Conservation (phyloP, 129 eudicot species). For the Artemisia annua region DNA sequence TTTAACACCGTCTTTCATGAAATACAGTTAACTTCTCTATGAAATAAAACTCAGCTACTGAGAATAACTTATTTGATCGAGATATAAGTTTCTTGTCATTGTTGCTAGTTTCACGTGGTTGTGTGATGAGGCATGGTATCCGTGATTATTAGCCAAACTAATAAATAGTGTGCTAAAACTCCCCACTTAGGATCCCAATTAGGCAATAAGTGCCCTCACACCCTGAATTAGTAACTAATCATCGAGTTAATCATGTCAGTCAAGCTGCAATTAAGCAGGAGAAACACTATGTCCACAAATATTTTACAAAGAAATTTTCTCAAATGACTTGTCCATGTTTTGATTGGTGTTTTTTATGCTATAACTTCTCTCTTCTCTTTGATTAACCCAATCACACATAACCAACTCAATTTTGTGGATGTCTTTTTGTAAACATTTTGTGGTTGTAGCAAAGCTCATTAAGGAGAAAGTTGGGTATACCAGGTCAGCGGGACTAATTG, state of each 20-base stretch:
- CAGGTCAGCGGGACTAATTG: not conserved
- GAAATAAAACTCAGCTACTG: not conserved
- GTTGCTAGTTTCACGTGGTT: conserved; percentile 7
- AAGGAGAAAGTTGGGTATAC: conserved; percentile 8
- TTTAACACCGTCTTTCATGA: conserved; percentile 3
- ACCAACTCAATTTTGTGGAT: no score
- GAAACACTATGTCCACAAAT: no score
- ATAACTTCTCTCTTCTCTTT: no score
- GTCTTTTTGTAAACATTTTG: no score
- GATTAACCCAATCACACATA: no score
- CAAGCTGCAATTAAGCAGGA: conserved; percentile 1
- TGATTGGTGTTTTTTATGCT: no score
- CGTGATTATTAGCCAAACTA: conserved; percentile 1
- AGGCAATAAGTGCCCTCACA: not conserved
- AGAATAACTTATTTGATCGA: not conserved
- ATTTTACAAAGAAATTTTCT: no score
- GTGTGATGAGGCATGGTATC: conserved; percentile 4
- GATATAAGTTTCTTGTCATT: conserved; percentile 8
- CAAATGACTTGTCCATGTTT: no score
- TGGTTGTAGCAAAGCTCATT: no score
- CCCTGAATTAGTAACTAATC: conserved; percentile 1
- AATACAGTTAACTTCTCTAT: not conserved
- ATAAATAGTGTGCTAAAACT: conserved; percentile 1
- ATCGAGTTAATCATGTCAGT: not conserved
- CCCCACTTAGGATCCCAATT: not conserved